These are phyloP conservation scores for Euphorbia lathyris DNA, from an alignment of 345 rosid genomes.

Conservation along the genomic window DNA sequence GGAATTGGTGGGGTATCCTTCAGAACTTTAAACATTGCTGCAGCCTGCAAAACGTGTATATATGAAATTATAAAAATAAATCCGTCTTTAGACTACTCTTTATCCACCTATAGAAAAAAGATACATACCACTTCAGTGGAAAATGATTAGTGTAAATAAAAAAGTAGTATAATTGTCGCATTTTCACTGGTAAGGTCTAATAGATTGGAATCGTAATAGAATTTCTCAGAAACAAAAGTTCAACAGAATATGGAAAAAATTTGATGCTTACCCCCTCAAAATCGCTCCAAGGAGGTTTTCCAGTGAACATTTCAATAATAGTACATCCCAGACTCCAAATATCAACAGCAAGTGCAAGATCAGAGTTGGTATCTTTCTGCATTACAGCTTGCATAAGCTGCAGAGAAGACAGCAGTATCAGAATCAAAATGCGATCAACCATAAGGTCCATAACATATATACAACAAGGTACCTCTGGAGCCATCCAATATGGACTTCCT, in stretches of 20 bases:
- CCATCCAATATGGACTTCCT: conserved; percentile 99
- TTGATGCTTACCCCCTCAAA: conserved; percentile 79
- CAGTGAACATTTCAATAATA: conserved; percentile 91
- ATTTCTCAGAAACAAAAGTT: too few relatives aligned
- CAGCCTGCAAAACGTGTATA: conserved; percentile 49
- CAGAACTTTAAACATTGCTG: conserved; percentile 94
- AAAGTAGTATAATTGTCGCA: too few relatives aligned
- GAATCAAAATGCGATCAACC: conserved; percentile 1
- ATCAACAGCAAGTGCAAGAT: conserved; percentile 88
- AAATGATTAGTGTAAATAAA: too few relatives aligned
- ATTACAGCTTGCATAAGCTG: conserved; percentile 94
- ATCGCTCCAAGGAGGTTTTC: conserved; percentile 98
- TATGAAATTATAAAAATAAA: not conserved
- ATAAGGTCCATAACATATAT: not conserved
- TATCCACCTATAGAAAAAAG: too few relatives aligned
- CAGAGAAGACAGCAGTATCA: conserved; percentile 22
- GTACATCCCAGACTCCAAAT: conserved; percentile 99
- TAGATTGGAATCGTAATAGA: too few relatives aligned
- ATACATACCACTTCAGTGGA: too few relatives aligned
- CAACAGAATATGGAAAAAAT: conserved; percentile 6
- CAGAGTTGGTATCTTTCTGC: conserved; percentile 72
- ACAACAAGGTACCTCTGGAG: conserved; percentile 75
- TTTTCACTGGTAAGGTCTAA: too few relatives aligned
- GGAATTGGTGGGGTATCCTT: conserved; percentile 81
- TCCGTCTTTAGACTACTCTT: too few relatives aligned